Evolutionary conservation across 2,329 filamentous ascomycete species (phyloP), one percentile per base, ranked within the genome.

Genomic region (Exserohilum rostratum): DNA sequence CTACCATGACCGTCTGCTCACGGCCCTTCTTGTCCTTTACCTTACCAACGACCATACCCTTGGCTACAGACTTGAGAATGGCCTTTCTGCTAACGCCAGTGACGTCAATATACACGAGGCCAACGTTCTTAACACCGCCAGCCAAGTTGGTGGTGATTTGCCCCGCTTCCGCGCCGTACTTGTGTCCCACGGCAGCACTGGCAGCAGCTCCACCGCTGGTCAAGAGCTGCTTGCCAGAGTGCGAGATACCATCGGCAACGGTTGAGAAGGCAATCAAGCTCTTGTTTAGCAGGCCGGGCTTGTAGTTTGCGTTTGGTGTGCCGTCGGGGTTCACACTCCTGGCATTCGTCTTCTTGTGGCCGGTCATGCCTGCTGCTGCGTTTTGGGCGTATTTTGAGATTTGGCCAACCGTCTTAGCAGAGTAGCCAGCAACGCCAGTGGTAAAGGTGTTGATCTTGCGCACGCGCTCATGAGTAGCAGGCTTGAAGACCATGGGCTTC

Each of bases 181-280:
- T 88, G 76, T 98, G 95, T n/a, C 87, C 85, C 3, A 98, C 91
- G 46, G 97, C 88, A 0, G 88, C 90, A 31, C 87, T 91, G 20
- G 93, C 89, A n/a, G 93, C 92, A 1, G 83, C 82, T 3, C 90
- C 89, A 2, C 89, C 86, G 9, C 88, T 87, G 4, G 84, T 85
- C 27, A 99, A 82, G 27, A 99, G 79, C 58, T 86, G 90, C 48
- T 89, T 88, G 1, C 91, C 90, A 1, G 91, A 90, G 64, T 96
- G 89, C 64, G 96, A 93, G 54, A 98, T 90, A 33, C 95, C 95
- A 68, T 99, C 95, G 20, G 92, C 90, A 39, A 99, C 86, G 0
- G 95, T 99, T 34, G 90, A 91, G 75, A 98, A 98, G 0, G 95
- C 95, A 80, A 99, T 98, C 79, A 99, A 81, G 59, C 88, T 92